Evolutionary conservation across 371 early-diverging fungal genomes (phyloP), one percentile per base, ranked within the genome.

Genomic region (Actinomucor elegans): DNA sequence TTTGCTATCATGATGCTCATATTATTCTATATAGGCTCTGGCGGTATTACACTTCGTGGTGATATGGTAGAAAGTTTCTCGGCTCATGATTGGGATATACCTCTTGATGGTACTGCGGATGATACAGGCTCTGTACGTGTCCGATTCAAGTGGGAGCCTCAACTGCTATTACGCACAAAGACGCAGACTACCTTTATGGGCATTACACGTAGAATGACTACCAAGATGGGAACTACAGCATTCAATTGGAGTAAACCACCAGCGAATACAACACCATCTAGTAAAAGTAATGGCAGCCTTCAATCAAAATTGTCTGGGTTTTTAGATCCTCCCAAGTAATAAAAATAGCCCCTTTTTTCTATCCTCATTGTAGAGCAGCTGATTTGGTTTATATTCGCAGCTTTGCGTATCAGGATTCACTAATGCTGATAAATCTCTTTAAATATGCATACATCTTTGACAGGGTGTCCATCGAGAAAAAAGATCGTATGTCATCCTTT

Each of bases 61-160:
- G 76, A 76, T 38, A 64, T 60, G 52, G 69, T 77, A 2, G 70
- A 72, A 43, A 70, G 74, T 29, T 77, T 77, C 40, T 40, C 36
- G 9, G 55, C 71, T 6, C 69, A 53, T 17, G 66, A 68, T 17
- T 61, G 61, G 5, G 54, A 52, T 34, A 64, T 77, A 34, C 78
- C 74, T 24, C 36, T 77, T 34, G 72, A 66, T 40, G 75, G 74
- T 11, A 56, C 57, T n/a, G 60, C 61, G 20, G 70, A 65, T 11
- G 53, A 52, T 18, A 49, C 61, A 11, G 75, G 73, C 18, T 49
- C 52, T 20, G 67, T 77, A 2, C 57, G 57, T 23, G 64, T 72
- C 5, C 62, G 75, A 23, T 57, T 77, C 43, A 44, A 70, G 8
- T 77, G 78, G 78, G 70, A 77, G 18, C 78, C 78, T 5, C 72